Evolutionary conservation across 176 grass and related monocot genomes (phyloP), one percentile per base, ranked within the genome.

Genomic region (Oryza rufipogon): DNA sequence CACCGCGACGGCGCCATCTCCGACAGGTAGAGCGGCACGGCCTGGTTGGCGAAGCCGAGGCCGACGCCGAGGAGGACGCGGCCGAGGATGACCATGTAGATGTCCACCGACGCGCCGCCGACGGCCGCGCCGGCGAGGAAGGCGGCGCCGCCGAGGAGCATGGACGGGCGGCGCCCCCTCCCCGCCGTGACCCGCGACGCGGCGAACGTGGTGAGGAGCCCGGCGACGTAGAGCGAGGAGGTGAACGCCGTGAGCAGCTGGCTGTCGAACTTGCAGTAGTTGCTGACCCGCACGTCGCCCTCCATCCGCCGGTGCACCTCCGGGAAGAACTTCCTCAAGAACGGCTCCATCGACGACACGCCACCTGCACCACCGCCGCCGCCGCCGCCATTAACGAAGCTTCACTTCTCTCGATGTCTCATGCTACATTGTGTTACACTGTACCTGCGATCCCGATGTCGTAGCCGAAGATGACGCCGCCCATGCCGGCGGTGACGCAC

Each of bases 221-320:
- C 94, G 0, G 94, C 88, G 2, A 91, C 9, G 77, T 97, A 97
- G 66, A 97, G 87, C 1, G 95, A 97, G 1, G 95, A 97, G 33
- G 92, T 97, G 90, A 97, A 94, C 0, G 82, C 73, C 2, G 90
- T 91, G 9, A 97, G 85, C 1, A 97, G 90, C 90, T 97, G 92
- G 92, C 95, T 97, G 66, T 97, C 81, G 70, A 97, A 97, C 84
- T 97, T 97, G 71, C 95, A 97, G 85, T 97, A 97, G 88, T 93
- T 93, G 86, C 91, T 96, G 16, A 93, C 88, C 2, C 45, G 51
- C 9, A 84, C 80, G 70, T 91, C 88, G 44, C 86, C 84, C 2
- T 78, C 51, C 94, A 96, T 96, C 71, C 77, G 85, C 0, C 64
- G 79, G 84, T 93, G 89, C 17, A 96, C 94, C 0, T 89, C 82